These are phyloP conservation scores for Penicillium cinerascens DNA, from an alignment of 495 filamentous ascomycete species.

Conservation along the genomic window DNA sequence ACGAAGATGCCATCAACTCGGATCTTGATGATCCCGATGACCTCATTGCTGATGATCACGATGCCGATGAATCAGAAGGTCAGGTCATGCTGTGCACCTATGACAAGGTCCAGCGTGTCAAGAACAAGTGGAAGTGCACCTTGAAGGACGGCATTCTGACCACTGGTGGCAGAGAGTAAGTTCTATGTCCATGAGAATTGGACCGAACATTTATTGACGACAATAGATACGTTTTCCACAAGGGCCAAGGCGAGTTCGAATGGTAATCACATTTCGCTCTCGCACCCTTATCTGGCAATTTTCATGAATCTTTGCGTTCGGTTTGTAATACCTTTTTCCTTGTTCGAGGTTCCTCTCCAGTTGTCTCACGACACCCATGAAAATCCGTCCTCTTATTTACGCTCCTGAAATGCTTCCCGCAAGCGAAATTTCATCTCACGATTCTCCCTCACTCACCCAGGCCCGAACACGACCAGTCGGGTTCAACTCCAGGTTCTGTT, in stretches of 20 bases:
- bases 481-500: slow-evolving; percentile 1
- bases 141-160: slow-evolving; percentile 95
- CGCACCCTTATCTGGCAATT: not conserved
- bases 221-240: slow-evolving; percentile 87
- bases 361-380: slow-evolving; percentile 7
- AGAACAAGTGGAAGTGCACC: slow-evolving; percentile 99
- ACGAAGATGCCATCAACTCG: slow-evolving; percentile 98
- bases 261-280: slow-evolving; percentile 57
- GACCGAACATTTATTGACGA: slow-evolving; percentile 1
- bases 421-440: slow-evolving; percentile 19
- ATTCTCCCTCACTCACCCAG: slow-evolving; percentile 7
- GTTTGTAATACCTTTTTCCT: slow-evolving; percentile 17
- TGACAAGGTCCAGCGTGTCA: slow-evolving; percentile 97
- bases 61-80: slow-evolving; percentile 74
- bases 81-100: slow-evolving; percentile 98
- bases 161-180: slow-evolving; percentile 81
- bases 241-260: slow-evolving; percentile 94
- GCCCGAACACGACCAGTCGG: slow-evolving; percentile 4
- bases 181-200: slow-evolving; percentile 10
- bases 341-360: not conserved
- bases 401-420: slow-evolving; percentile 14
- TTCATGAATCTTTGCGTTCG: slow-evolving; percentile 8
- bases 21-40: slow-evolving; percentile 96
- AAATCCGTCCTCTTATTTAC: slow-evolving; percentile 11
- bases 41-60: slow-evolving; percentile 65